A percentile compares a stretch with the other conserved stretches of the same genome.
Evolutionary conservation across 768 basidiomycete species (phyloP).

Genomic region (Lentinus tigrinus): DNA sequence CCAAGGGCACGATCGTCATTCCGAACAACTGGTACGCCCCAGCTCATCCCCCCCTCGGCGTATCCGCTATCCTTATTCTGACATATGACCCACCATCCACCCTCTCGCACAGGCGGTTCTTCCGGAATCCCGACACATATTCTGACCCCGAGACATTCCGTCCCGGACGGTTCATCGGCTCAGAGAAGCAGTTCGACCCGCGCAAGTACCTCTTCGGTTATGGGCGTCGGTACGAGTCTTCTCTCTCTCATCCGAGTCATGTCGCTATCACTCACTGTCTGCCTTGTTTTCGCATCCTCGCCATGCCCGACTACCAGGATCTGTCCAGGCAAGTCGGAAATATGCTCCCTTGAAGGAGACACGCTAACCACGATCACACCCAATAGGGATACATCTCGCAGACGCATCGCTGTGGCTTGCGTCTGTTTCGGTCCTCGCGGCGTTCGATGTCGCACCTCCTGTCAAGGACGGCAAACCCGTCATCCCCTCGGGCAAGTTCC

Average conservation of each 20-base stretch:
- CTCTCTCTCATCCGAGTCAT: not conserved
- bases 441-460: constrained; percentile 21
- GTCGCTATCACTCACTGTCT: not conserved
- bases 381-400: constrained; percentile 25
- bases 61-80: not conserved
- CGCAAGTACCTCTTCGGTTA: constrained; percentile 48
- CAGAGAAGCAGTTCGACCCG: constrained; percentile 35
- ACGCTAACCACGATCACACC: too few species aligned
- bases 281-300: not conserved
- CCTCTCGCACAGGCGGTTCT: constrained; percentile 9
- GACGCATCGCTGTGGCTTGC: constrained; percentile 26
- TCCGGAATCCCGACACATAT: constrained; percentile 37
- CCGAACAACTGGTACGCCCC: constrained; percentile 32
- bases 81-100: constrained; percentile 3
- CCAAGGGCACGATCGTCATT: constrained; percentile 52
- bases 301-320: not conserved
- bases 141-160: constrained; percentile 48
- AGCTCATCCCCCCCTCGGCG: not conserved
- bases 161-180: constrained; percentile 51
- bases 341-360: too few species aligned
- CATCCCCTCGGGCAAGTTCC: constrained; percentile 13
- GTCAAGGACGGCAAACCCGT: constrained; percentile 16
- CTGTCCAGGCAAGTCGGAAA: constrained; percentile 9
- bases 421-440: constrained; percentile 26
- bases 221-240: constrained; percentile 35